A percentile compares a stretch with the other conserved stretches of the same genome.
phyloP scores from a whole-genome alignment of 805 yeast genomes.

The Brettanomyces sp. region DNA sequence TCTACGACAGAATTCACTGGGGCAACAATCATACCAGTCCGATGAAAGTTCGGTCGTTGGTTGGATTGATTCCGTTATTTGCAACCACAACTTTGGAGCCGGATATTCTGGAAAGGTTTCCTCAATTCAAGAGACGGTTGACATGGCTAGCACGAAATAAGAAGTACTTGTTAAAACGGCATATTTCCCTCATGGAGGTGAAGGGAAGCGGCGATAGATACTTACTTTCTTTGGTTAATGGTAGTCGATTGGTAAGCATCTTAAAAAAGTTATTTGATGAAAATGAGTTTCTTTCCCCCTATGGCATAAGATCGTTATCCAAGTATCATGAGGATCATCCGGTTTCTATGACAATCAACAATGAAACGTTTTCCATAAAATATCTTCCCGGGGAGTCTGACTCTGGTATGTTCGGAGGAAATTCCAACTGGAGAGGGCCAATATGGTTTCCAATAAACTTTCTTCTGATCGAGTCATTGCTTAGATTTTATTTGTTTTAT shows the following conservation, averaged over 20 bases:
- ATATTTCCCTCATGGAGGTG: conserved; percentile 72
- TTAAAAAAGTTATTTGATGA: conserved; percentile 78
- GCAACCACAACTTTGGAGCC: conserved; percentile 87
- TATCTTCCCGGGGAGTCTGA: conserved; percentile 86
- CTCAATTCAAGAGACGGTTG: conserved; percentile 72
- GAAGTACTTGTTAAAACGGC: conserved; percentile 61
- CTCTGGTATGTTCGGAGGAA: conserved; percentile 92
- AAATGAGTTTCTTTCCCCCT: conserved; percentile 72
- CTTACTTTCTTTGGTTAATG: conserved; percentile 68
- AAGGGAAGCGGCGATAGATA: conserved; percentile 79
- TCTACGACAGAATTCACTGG: conserved; percentile 84
- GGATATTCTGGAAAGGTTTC: conserved; percentile 65
- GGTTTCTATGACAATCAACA: conserved; percentile 74
- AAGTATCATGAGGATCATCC: conserved; percentile 81
- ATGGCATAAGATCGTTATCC: conserved; percentile 83
- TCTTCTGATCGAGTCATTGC: conserved; percentile 75
- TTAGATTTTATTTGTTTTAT: conserved; percentile 79
- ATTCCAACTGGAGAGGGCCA: conserved; percentile 96
- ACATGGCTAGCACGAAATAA: conserved; percentile 76
- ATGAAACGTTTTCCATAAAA: conserved; percentile 56
- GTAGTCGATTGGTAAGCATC: conserved; percentile 69
- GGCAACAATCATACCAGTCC: conserved; percentile 58
- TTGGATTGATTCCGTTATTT: conserved; percentile 84
- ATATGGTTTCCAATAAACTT: conserved; percentile 94
- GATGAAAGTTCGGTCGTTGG: conserved; percentile 79